Evolutionary conservation across 805 yeast genomes (phyloP).

Genomic region (Henningerozyma blattae): DNA sequence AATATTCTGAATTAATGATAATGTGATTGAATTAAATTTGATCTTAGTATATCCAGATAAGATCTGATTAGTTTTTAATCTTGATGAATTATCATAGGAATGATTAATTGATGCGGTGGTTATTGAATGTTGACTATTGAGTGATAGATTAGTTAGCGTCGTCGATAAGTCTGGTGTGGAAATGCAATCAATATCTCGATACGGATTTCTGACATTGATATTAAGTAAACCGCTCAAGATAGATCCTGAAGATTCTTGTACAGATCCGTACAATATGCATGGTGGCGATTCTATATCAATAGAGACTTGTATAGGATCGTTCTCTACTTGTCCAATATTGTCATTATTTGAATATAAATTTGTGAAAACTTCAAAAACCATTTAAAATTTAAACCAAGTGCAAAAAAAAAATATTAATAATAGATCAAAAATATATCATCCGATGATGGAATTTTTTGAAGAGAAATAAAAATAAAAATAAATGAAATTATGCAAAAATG

Average conservation of each 20-base stretch:
- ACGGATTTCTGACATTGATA: conserved; percentile 36
- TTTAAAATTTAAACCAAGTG: no score
- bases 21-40: conserved; percentile 43
- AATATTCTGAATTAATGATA: conserved; percentile 63
- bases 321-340: no score
- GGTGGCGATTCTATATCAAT: conserved; percentile 86
- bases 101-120: conserved; percentile 9
- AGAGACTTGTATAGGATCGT: conserved; percentile 34
- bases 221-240: conserved; percentile 68
- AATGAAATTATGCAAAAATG: no score
- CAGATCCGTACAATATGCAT: conserved; percentile 67
- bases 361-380: no score
- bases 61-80: conserved; percentile 15
- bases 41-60: conserved; percentile 30
- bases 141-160: conserved; percentile 5
- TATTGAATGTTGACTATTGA: conserved; percentile 4
- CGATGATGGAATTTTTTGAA: no score
- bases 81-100: conserved; percentile 6
- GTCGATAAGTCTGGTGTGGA: no score
- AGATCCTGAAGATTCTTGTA: conserved; percentile 74
- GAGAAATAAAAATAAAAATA: no score
- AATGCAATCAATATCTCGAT: no score
- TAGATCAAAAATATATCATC: no score
- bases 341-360: no score
- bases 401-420: no score